Base-by-base conservation (phyloP, 352 stramenopile species). In the Pythium apleroticum region DNA sequence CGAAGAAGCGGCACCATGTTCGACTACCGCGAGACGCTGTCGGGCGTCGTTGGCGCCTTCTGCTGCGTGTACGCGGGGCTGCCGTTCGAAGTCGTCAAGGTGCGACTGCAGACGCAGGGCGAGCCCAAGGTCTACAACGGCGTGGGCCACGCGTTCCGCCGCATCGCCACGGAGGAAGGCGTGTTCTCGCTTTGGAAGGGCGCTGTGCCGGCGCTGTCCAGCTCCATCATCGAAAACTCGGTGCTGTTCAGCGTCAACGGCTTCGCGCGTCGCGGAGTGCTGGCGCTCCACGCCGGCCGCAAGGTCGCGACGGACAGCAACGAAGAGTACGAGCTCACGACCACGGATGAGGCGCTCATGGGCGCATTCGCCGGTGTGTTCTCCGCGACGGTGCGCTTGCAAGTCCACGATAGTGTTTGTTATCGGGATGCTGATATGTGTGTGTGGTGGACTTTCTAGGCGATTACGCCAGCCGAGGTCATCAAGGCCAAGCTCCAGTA, bases 61-160 rank as follows among this genome's bases (percentile, higher is more conserved):
- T 93, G 85, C 68, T 90, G 83, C 62, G 84, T 93, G 57, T 95
- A 95, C 66, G 77, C 82, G 6, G 86, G 88, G 0, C 83, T 94
- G n/a, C 89, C 89, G 19, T 96, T 97, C 55, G 89, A 97, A 57
- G 86, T 93, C 39, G 75, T 95, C 30, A 97, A 97, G 68, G 83
- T 93, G 60, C 81, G 87, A 5, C 73, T 95, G 56, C 86, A 95
- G 77, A 97, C 87, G 11, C 82, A 95, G 67, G 69, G 72, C 27
- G 71, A 74, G 9, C 79, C 73, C 10, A 78, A 81, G 59, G 73
- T 72, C 14, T 95, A 95, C 73, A 69, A 70, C 41, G 78, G 80
- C 46, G 76, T 93, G 31, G 53, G 76, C 10, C 79, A 95, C 68
- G 83, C 78, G 33, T 89, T 92, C 65, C 73, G 68, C 46, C 79